Base-by-base conservation (phyloP, 352 stramenopile species). In the Globisporangium perplexum region DNA sequence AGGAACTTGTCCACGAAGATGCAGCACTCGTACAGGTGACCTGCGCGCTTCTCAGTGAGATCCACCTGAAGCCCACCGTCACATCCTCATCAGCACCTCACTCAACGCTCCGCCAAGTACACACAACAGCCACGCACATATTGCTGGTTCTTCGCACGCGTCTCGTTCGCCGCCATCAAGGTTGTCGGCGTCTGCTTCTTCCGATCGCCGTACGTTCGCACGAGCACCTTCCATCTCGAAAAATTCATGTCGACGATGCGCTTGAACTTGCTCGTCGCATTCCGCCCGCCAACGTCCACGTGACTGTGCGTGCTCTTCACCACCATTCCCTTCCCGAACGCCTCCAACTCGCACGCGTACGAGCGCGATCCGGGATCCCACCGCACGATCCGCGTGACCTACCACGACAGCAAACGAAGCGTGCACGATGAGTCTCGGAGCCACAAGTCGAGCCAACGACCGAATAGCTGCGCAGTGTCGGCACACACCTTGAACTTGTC, bases 111-210 rank as follows among this genome's bases (percentile, higher is more conserved):
- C 30, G 55, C 66, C 53, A 66, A 24, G 24, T 36, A 45, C 33
- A 2, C 45, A 39, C 33, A 15, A 15, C 17, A 17, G 12, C 2
- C 33, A 57, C 52, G 42, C 14, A 66, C 61, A 38, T 63, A 20
- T 43, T 52, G 33, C 26, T 68, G 36, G 57, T 72, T 44, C 54
- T 73, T 79, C 26, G 66, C 63, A 44, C 77, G 67, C 8, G 76
- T 83, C 55, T 90, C 82, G 28, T 90, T 86, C 8, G 59, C 77
- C 11, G 82, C 82, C 68, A 85, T 90, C 39, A 93, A 48, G 17
- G 66, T 75, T 31, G 65, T 83, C 28, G 78, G 59, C 46, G 71
- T 67, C 57, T 74, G 54, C 49, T 59, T 49, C 59, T 73, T 50
- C 39, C 79, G 62, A 4, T 79, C 50, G 22, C 63, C 71, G 41